Conservation (phyloP, 192 early-diverging fungal species). For the Entomortierella lignicola region DNA sequence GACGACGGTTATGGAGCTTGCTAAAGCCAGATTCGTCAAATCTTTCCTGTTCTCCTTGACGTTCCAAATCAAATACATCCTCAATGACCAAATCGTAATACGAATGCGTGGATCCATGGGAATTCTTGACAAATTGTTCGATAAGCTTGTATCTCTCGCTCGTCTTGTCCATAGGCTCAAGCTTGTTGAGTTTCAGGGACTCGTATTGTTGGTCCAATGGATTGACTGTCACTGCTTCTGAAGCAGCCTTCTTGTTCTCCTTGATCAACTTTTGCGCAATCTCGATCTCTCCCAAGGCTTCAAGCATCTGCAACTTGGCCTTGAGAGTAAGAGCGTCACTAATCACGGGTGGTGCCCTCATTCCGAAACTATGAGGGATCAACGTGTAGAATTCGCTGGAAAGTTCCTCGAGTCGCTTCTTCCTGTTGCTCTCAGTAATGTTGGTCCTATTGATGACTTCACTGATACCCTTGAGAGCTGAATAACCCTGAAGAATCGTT, state of each 20-base stretch:
- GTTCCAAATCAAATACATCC: constrained; percentile 66
- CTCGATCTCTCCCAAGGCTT: constrained; percentile 75
- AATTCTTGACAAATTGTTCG: constrained; percentile 69
- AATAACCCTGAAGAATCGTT: constrained; percentile 68
- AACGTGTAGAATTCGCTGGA: constrained; percentile 74
- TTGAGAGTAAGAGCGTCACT: constrained; percentile 60
- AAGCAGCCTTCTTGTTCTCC: constrained; percentile 32
- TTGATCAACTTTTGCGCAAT: constrained; percentile 71
- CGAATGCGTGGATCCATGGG: constrained; percentile 72
- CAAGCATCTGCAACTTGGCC: constrained; percentile 73
- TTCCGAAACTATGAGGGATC: constrained; percentile 76
- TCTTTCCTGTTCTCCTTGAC: constrained; percentile 67
- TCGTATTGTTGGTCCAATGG: constrained; percentile 71
- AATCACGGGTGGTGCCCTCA: constrained; percentile 62
- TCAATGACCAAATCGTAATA: constrained; percentile 55
- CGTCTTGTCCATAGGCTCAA: constrained; percentile 64
- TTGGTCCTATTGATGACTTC: constrained; percentile 39
- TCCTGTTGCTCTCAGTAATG: not conserved
- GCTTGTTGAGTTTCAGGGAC: constrained; percentile 62
- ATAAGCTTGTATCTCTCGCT: constrained; percentile 69
- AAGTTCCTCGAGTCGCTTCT: constrained; percentile 37
- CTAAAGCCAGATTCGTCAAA: constrained; percentile 57
- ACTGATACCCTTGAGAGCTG: constrained; percentile 68
- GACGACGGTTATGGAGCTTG: constrained; percentile 68
- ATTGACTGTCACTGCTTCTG: constrained; percentile 54